Evolutionary conservation across 176 grass and related monocot species (phyloP).

Genomic region (Bothriochloa decipiens): DNA sequence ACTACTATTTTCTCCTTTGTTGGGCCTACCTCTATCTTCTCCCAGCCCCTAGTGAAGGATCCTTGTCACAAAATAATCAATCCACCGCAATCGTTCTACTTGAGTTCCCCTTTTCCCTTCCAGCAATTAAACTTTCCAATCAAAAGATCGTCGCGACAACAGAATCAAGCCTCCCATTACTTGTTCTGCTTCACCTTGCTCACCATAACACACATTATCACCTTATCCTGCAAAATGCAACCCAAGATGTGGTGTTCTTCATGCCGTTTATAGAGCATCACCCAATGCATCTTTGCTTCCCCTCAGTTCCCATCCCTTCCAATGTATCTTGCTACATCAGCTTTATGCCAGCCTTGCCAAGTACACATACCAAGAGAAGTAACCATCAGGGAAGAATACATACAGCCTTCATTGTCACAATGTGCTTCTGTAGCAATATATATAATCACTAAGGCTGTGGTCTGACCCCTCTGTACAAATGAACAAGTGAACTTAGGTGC

Average conservation of each 20-base stretch:
- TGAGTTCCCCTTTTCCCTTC: background rate
- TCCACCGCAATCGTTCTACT: background rate
- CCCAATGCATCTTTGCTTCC: background rate
- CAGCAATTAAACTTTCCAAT: background rate
- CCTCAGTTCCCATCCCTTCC: background rate
- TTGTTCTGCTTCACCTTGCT: background rate
- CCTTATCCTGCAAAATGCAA: background rate
- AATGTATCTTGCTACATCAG: no score
- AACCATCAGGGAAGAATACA: background rate
- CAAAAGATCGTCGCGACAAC: background rate
- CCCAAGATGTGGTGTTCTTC: background rate
- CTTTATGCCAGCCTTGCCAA: no score
- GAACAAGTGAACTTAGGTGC: slow-evolving; percentile 60
- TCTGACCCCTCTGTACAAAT: slow-evolving; percentile 63
- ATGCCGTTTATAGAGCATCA: background rate
- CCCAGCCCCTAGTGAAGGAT: no score
- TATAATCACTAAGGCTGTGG: slow-evolving; percentile 8
- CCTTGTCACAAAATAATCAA: no score
- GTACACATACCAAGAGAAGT: background rate
- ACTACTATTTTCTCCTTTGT: background rate
- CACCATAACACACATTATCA: background rate
- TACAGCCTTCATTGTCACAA: background rate
- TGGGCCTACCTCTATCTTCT: no score
- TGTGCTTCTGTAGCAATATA: background rate
- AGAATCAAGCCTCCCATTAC: background rate